A percentile compares a stretch with the other conserved stretches of the same genome.
phyloP scores from a whole-genome alignment of 768 basidiomycete species.

The Chalciporus pseudorubinellus region DNA sequence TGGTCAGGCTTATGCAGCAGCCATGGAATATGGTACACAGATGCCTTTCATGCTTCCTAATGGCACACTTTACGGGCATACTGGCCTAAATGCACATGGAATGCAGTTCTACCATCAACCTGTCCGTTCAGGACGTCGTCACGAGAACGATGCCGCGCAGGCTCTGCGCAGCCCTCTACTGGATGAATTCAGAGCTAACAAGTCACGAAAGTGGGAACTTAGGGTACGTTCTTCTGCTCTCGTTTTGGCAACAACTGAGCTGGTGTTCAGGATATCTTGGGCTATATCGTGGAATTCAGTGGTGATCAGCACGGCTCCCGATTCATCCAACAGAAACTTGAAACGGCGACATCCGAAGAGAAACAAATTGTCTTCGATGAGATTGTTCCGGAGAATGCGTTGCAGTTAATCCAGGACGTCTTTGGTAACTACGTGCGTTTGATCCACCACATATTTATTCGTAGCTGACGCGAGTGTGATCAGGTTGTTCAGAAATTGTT shows the following conservation, averaged over 20 bases:
- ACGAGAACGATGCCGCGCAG: conserved; percentile 36
- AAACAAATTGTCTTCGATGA: conserved; percentile 81
- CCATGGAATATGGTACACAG: conserved; percentile 49
- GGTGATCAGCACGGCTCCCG: conserved; percentile 97
- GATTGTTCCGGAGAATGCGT: conserved; percentile 71
- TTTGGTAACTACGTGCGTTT: conserved; percentile 91
- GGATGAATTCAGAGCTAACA: conserved; percentile 84
- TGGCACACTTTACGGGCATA: conserved; percentile 45
- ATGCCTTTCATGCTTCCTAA: conserved; percentile 45
- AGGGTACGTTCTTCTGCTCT: conserved; percentile 44
- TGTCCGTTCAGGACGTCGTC: conserved; percentile 45
- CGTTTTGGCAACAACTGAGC: conserved; percentile 2
- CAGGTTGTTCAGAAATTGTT: conserved; percentile 94
- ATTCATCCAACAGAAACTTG: conserved; percentile 89
- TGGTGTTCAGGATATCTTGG: conserved; percentile 70
- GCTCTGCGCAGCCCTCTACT: conserved; percentile 67
- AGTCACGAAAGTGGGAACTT: conserved; percentile 78
- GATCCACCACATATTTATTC: background rate
- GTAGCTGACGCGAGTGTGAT: conserved; percentile 5
- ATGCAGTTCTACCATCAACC: conserved; percentile 38
- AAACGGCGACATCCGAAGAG: conserved; percentile 73
- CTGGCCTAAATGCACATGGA: conserved; percentile 31
- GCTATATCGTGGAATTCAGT: conserved; percentile 87
- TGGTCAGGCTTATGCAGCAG: conserved; percentile 40
- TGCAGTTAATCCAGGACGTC: conserved; percentile 84